Evolutionary conservation across 2,329 filamentous ascomycete species (phyloP), one percentile per base, ranked within the genome.

Genomic region (Beauveria sp.): DNA sequence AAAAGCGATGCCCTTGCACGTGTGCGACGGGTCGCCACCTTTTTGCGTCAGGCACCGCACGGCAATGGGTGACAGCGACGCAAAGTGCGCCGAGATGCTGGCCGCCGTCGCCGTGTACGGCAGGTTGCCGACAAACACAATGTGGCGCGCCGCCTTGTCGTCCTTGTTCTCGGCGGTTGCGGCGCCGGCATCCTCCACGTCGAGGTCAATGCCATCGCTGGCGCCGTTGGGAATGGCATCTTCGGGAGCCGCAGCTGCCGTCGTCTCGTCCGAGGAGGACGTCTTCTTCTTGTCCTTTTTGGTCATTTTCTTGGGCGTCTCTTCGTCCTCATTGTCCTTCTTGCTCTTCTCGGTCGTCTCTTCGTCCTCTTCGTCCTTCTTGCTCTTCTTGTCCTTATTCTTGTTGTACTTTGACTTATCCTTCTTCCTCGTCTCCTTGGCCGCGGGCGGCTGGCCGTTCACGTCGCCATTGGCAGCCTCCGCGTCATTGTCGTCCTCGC

Each of bases 1-100:
- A 74, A 97, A 96, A 6, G 90, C 91, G 69, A 89, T 88, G 42
- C 91, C 90, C 67, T 88, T 88, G 70, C 85, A 88, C 66, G 86
- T 84, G 22, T 51, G 67, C 60, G 79, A 80, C 14, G 83, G 80
- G 65, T 85, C 79, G 60, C 85, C 79, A 60, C 79, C 78, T 67
- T 86, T 85, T 69, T 89, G 83, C 59, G 87, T 90, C 53, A 90
- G 84, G 64, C 91, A 87, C 24, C 93, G 60, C 62, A 76, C 74
- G 28, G 73, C 71, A 18, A 71, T 61, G 26, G 74, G 74, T 22
- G 68, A 66, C 65, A 96, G 84, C 65, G 89, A 86, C 48, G 86
- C 81, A 74, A 97, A 97, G 79, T 97, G 93, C 62, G 83, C 79
- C 62, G 78, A 77, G 64, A 98, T 83, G 48, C 85, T 80, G 55